Base-by-base conservation (phyloP, 371 early-diverging fungal species). In the Catenaria anguillulae region DNA sequence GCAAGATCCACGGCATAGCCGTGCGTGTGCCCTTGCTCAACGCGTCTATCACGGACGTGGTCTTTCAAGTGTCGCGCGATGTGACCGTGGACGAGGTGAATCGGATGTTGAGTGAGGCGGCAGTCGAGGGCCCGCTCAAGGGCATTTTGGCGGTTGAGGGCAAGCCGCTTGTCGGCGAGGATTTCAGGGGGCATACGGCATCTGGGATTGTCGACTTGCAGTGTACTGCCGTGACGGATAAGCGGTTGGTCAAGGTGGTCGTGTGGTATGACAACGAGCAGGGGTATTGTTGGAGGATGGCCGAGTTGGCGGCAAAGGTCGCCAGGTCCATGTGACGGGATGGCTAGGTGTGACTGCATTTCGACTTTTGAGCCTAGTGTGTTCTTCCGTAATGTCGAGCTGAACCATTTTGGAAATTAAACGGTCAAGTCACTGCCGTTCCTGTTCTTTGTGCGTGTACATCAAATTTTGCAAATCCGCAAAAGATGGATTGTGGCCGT, bases 51-150 rank as follows among this genome's bases (percentile, higher is more conserved):
- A 71, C 75, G 17, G 78, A 79, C 66, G 64, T 75, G 17, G 70
- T 69, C 19, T 65, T 71, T 13, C 80, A 90, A 69, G 90, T 96
- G 77, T 89, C 89, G 75, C 68, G 62, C 19, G n/a, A 42, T 19
- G 63, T 69, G 23, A 65, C 67, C 29, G 55, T 43, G 34, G 66
- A 66, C 10, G 37, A 62, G 10, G 48, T 65, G 19, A 65, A 65
- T 46, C 24, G 23, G 13, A 26, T 60, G 56, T 21, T 65, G 37
- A 52, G 36, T 60, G 50, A 50, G 24, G 71, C 71, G 48, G 62
- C 66, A 37, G n/a, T n/a, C n/a, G 62, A 75, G 59, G 55, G 36
- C 15, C 54, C 46, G 42, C 35, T 72, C 10, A 67, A 68, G 26
- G 70, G 68, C 5, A 70, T 79, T 59, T 59, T 79, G 8, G 64